Evolutionary conservation across 306 rosid species (phyloP).

Genomic region (Medicago truncatula): DNA sequence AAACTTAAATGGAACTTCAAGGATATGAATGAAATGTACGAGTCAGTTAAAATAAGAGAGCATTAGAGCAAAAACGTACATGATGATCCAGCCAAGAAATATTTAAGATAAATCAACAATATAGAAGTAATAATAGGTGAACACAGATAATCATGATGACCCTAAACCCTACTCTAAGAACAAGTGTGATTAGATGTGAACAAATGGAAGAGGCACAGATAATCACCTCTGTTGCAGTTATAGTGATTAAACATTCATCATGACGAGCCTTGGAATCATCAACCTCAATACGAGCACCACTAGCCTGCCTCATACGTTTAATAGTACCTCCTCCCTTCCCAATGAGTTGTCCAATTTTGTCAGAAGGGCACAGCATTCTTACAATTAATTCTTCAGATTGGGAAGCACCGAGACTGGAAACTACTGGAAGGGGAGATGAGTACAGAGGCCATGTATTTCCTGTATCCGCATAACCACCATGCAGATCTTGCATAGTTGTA

Average conservation of each 20-base stretch:
- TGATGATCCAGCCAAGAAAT: background rate
- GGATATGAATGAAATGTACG: too few species aligned
- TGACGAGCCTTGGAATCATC: conserved; percentile 82
- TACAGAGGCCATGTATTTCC: conserved; percentile 78
- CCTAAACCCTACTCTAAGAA: too few species aligned
- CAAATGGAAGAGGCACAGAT: conserved; percentile 26
- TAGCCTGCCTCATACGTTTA: conserved; percentile 87
- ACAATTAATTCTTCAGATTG: conserved; percentile 62
- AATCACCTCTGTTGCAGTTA: conserved; percentile 79
- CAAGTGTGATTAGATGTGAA: conserved; percentile 28
- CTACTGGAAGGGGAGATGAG: conserved; percentile 82
- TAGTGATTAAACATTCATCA: conserved; percentile 74
- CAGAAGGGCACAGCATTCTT: conserved; percentile 76
- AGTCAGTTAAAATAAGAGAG: too few species aligned
- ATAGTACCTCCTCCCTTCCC: conserved; percentile 95
- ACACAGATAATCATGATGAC: too few species aligned
- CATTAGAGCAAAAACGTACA: too few species aligned
- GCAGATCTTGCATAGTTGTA: conserved; percentile 76
- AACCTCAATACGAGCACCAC: conserved; percentile 90
- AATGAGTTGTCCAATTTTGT: conserved; percentile 94
- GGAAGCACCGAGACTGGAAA: conserved; percentile 63
- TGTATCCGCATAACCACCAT: conserved; percentile 75
- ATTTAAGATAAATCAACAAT: background rate
- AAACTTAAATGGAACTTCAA: too few species aligned
- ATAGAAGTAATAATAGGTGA: too few species aligned